Base-by-base conservation (phyloP, 2,329 filamentous ascomycete species). In the Pseudophaeomoniella oleicola region DNA sequence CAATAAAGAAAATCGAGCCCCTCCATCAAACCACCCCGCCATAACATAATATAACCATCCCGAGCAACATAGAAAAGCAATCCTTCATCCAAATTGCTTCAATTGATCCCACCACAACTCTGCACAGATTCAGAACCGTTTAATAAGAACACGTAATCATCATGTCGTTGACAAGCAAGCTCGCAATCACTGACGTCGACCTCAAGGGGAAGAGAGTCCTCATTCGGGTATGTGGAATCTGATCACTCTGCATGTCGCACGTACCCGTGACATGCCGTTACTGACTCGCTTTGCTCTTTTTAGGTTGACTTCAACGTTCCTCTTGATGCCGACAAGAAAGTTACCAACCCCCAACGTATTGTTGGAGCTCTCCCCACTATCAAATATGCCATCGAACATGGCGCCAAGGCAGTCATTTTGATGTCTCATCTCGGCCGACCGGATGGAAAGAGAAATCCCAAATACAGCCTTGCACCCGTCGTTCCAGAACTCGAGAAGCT, bases 261-360 rank as follows among this genome's bases (percentile, higher is more conserved):
- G n/a, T n/a, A n/a, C n/a, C n/a, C n/a, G n/a, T n/a, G n/a, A n/a
- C n/a, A n/a, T n/a, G n/a, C n/a, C n/a, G n/a, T n/a, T n/a, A n/a
- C n/a, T n/a, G n/a, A n/a, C 22, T 29, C 13, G 13, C 22, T 29
- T 13, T 29, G 11, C 15, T 16, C 15, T 32, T 34, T 30, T 36
- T 54, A 94, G 87, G 88, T 98, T 62, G 90, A 98, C 75, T 98
- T 98, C 79, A 98, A 98, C 66, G 92, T 98, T 39, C 90, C 90
- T 46, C 85, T 98, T 56, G 86, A 98, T 59, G 75, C 70, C 50
- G 71, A 90, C 59, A 92, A 86, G 69, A 87, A 92, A 39, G 76
- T 98, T 62, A 96, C 90, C 62, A 98, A 98, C 76, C 85, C 80
- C 66, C 90, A 98, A 71, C 87, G 90, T 63, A 98, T 98, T 56